Percentiles rank a stretch among this genome's conserved stretches.
These are phyloP conservation scores for Exserohilum turcica DNA, from an alignment of 2,329 filamentous ascomycete genomes.

Conservation along the genomic window DNA sequence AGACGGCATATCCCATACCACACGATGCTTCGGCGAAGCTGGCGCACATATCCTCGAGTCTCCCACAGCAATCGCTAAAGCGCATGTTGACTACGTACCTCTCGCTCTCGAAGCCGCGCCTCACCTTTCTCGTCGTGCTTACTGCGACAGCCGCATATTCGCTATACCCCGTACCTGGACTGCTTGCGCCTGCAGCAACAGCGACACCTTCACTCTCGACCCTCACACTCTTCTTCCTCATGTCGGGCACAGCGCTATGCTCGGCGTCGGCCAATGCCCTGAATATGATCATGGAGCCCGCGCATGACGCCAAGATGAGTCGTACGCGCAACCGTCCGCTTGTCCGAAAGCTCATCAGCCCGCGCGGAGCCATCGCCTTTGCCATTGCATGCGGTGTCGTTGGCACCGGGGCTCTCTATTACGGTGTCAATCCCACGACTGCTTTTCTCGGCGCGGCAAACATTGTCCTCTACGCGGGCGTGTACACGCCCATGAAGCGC, in stretches of 20 bases:
- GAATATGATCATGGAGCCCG: constrained; percentile 95
- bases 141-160: constrained; percentile 90
- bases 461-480: constrained; percentile 84
- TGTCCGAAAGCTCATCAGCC: constrained; percentile 77
- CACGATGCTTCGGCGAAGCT: constrained; percentile 67
- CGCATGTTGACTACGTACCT: constrained; percentile 80
- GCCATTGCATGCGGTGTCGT: constrained; percentile 72
- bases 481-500: constrained; percentile 92
- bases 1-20: constrained; percentile 48
- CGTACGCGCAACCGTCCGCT: constrained; percentile 90
- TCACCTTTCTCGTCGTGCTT: constrained; percentile 88
- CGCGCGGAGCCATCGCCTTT: constrained; percentile 74
- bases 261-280: constrained; percentile 90
- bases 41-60: constrained; percentile 61
- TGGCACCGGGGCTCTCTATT: constrained; percentile 77
- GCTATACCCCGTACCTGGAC: constrained; percentile 87
- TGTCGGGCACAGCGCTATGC: constrained; percentile 83
- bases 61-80: constrained; percentile 62
- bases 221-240: constrained; percentile 89
- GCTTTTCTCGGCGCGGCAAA: constrained; percentile 84
- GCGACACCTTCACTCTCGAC: constrained; percentile 80
- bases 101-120: constrained; percentile 91
- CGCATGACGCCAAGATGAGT: constrained; percentile 89
- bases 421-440: constrained; percentile 92
- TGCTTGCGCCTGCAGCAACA: constrained; percentile 73